Evolutionary conservation across 495 filamentous ascomycete genomes (phyloP).

Genomic region (Hypoxylon lienhwacheense): DNA sequence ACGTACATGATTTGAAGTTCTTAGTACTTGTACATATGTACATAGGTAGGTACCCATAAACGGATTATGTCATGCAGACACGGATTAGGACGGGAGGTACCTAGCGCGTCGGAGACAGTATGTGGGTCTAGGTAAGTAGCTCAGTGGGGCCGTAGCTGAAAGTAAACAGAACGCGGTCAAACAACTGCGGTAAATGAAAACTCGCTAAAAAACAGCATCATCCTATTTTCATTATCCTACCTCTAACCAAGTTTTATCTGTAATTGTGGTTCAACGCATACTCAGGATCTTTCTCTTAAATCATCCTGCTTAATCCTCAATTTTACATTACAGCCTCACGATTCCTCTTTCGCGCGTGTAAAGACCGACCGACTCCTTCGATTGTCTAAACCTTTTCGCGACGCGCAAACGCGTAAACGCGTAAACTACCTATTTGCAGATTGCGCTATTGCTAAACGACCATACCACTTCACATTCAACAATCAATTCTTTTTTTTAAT

Average conservation of each 20-base stretch:
- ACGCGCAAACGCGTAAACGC: constrained; percentile 16
- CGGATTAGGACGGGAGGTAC: no score
- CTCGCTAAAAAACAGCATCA: not conserved
- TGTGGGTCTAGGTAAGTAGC: no score
- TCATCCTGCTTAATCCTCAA: not conserved
- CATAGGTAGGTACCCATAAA: no score
- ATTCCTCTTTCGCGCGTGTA: not conserved
- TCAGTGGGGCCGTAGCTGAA: constrained; percentile 2
- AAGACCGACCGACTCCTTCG: not conserved
- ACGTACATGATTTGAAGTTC: no score
- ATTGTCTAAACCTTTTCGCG: not conserved
- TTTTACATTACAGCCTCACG: not conserved
- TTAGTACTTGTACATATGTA: no score
- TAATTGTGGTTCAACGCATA: not conserved
- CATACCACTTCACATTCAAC: no score
- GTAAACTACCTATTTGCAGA: no score
- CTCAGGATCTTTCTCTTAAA: not conserved
- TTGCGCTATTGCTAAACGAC: no score
- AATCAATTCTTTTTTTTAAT: no score
- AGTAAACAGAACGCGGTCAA: constrained; percentile 38
- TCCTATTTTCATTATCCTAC: not conserved
- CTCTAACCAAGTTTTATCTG: not conserved
- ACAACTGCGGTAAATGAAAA: constrained; percentile 24
- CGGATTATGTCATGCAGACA: no score
- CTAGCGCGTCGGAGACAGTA: no score